Evolutionary conservation across 257 asterid genomes (phyloP), one percentile per base, ranked within the genome.

Genomic region (Verbascum thapsus): DNA sequence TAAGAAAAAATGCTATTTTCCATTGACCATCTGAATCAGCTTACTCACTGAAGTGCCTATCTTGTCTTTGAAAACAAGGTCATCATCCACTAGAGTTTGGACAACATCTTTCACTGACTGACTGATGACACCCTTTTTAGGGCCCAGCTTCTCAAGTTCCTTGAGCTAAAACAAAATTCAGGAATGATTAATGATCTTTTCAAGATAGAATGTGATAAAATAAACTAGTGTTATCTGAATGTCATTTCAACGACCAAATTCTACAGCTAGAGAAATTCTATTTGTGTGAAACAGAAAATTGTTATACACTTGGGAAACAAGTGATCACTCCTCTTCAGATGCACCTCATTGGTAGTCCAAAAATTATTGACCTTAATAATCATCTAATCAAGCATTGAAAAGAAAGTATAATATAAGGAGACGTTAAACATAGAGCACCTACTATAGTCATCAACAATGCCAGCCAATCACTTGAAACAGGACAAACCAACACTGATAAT

Each of bases 31-130:
- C 16, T 53, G 45, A 64, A 69, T 44, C 75, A 57, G 68, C 67
- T 40, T 67, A 84, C 99, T 79, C 72, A 94, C 99, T 13, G 99
- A 90, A 68, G 97, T 94, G 75, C 97, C 99, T 63, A 94, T 94
- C 78, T 90, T 90, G 85, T 94, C 99, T 72, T 94, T 94, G 81
- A 77, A 77, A 60, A 94, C 99, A 39, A 94, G 96, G 74, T 94
- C 98, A 71, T 94, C 97, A 11, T 94, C 99, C 59, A 90, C 99
- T 58, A 94, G 81, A 74, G 73, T 70, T 74, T 94, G 97, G 75
- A 87, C 60, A 20, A 94, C 97, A 64, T 94, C 99, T 84, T 94
- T 94, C 26, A 94, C 99, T 13, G 99, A 85, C 81, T 94, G 99
- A 57, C 80, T 66, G 53, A 94, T 94, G 12, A 94, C 97, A 0